Evolutionary conservation across 768 basidiomycete genomes (phyloP).

Genomic region (Hypholoma sublateritium): DNA sequence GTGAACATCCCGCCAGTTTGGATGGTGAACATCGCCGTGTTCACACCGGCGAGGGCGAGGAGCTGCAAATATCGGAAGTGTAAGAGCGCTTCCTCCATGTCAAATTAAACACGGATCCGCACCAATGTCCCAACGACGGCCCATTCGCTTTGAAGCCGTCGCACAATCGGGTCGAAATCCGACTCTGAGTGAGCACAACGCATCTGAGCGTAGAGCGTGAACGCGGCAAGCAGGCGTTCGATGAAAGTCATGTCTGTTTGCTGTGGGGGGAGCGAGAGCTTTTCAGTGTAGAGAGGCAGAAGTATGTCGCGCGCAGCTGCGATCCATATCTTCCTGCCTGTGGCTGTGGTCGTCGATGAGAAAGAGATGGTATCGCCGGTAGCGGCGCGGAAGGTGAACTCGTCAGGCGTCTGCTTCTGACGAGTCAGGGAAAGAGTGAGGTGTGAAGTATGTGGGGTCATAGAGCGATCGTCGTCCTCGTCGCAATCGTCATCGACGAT

Average conservation of each 20-base stretch:
- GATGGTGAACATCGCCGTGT: slow-evolving; percentile 66
- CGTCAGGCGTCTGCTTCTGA: not conserved
- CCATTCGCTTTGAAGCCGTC: slow-evolving; percentile 60
- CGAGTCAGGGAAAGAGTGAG: not conserved
- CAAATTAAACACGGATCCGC: slow-evolving; percentile 21
- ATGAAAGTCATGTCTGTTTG: slow-evolving; percentile 19
- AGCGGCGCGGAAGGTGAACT: slow-evolving; percentile 2
- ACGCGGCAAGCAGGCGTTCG: slow-evolving; percentile 43
- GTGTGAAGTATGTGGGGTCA: not conserved
- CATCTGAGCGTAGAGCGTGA: slow-evolving; percentile 60
- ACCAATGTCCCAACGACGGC: slow-evolving; percentile 63
- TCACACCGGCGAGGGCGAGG: slow-evolving; percentile 53
- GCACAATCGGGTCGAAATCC: slow-evolving; percentile 50
- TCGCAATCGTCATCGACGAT: slow-evolving; percentile 23
- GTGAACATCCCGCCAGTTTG: slow-evolving; percentile 50
- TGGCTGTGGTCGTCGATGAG: not conserved
- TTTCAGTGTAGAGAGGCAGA: slow-evolving; percentile 45
- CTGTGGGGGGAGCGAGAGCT: slow-evolving; percentile 5
- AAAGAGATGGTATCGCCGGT: slow-evolving; percentile 9
- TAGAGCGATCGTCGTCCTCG: slow-evolving; percentile 1
- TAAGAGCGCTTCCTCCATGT: not conserved
- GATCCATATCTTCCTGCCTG: slow-evolving; percentile 6
- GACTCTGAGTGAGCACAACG: slow-evolving; percentile 44
- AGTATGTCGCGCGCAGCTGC: slow-evolving; percentile 21
- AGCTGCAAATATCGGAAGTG: slow-evolving; percentile 34